A percentile compares a stretch with the other conserved stretches of the same genome.
These are phyloP conservation scores for Cenchrus americanus DNA, from an alignment of 176 grass and related monocot species.

Conservation along the genomic window DNA sequence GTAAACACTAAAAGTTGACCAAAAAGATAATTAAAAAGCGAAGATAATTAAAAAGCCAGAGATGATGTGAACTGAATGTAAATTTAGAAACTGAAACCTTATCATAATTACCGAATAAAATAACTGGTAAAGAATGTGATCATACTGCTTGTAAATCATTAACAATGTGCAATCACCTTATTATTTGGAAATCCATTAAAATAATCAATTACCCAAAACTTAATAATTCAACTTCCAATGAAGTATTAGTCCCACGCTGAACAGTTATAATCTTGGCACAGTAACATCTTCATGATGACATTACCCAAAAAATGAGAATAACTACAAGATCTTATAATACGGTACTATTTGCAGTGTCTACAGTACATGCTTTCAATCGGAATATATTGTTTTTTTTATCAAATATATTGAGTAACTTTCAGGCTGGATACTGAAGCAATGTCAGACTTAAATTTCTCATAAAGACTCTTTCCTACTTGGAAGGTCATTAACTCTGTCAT, in stretches of 20 bases:
- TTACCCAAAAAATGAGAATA: constrained; percentile 15
- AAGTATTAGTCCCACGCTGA: neutral
- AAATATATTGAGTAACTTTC: constrained; percentile 8
- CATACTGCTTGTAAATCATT: constrained; percentile 19
- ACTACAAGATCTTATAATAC: neutral
- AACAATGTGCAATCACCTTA: neutral
- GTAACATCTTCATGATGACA: constrained; percentile 3
- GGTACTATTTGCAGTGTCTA: neutral
- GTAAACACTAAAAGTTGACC: constrained; percentile 12
- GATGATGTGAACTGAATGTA: constrained; percentile 4
- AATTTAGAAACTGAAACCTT: neutral
- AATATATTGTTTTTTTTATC: neutral
- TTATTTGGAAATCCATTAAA: neutral
- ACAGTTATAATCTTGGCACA: neutral
- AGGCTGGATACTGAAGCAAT: neutral
- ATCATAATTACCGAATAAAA: neutral
- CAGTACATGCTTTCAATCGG: neutral
- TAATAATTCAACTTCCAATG: neutral
- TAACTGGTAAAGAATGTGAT: constrained; percentile 4
- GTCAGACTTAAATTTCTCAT: neutral
- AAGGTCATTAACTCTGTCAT: neutral
- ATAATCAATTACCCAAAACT: neutral
- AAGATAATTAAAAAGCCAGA: constrained; percentile 8
- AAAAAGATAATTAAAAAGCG: constrained; percentile 2
- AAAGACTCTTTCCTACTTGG: neutral